Percentiles rank a stretch among this genome's conserved stretches.
Evolutionary conservation across 2,329 filamentous ascomycete genomes (phyloP).

Genomic region (Paecilomyces formosus): DNA sequence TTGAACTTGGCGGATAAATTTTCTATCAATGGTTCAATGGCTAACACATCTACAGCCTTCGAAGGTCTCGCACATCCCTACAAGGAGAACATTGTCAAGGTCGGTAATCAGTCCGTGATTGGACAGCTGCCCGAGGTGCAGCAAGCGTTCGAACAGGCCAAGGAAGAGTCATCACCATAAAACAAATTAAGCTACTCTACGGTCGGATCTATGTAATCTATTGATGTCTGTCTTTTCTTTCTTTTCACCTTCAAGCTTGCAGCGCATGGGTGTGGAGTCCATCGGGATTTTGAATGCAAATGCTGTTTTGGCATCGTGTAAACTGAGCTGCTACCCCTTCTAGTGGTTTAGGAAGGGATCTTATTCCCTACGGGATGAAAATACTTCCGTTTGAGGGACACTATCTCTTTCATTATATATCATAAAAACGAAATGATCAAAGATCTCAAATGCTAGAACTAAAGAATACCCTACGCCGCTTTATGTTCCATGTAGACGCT

Average conservation of each 20-base stretch:
- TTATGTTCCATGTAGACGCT: slow-evolving; percentile 1
- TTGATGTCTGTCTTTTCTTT: slow-evolving; percentile 6
- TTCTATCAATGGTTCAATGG: neutral
- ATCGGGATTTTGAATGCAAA: slow-evolving; percentile 7
- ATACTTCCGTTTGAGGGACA: neutral
- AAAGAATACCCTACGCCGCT: neutral
- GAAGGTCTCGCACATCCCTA: slow-evolving; percentile 91
- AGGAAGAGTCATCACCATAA: slow-evolving; percentile 4
- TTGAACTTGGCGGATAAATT: neutral
- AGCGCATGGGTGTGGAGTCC: slow-evolving; percentile 35
- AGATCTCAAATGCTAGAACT: neutral
- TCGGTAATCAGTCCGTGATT: slow-evolving; percentile 49
- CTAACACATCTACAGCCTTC: slow-evolving; percentile 52
- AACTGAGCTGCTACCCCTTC: neutral
- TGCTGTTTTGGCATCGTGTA: slow-evolving; percentile 8
- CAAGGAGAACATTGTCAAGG: slow-evolving; percentile 73
- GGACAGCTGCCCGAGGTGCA: slow-evolving; percentile 27
- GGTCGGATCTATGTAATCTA: slow-evolving; percentile 3
- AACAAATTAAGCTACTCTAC: neutral
- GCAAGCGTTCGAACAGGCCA: slow-evolving; percentile 28
- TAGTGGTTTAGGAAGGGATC: neutral
- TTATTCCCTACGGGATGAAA: neutral
- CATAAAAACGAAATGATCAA: neutral
- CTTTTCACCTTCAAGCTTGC: slow-evolving; percentile 12
- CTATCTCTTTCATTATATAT: neutral